Base-by-base conservation (phyloP, 371 early-diverging fungal species). In the Mucor piriformis region DNA sequence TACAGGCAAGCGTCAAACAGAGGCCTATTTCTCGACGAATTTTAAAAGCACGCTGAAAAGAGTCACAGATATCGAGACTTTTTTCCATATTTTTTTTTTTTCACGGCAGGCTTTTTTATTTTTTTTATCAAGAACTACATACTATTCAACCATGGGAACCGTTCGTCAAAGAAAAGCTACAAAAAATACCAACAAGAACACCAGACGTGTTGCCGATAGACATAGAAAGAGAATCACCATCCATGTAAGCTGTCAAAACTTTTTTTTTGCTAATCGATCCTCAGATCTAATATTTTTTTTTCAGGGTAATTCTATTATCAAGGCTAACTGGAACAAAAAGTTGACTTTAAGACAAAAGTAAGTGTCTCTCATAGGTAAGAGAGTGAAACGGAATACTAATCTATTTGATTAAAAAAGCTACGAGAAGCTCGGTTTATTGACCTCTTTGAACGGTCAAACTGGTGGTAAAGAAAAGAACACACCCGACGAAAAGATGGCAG, bases 271-370 rank as follows among this genome's bases (percentile, higher is more conserved):
- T 38, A 20, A 35, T 21, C 7, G 12, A 10, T 23, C 21, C 29
- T 12, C 23, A 18, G 27, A 34, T 47, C 38, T 23, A 25, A 50
- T 47, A 18, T 34, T 13, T 32, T 6, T 16, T 33, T 25, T 35
- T 21, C 18, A 79, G 73, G 81, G 83, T 64, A 84, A 84, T 66
- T 63, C 74, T 50, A 81, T 89, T 64, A 82, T 92, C 58, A 72
- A 77, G 38, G 76, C 79, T 18, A 82, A 87, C 73, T 92, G 91
- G 91, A 87, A 92, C 74, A 84, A 84, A 74, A 87, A 76, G 56
- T 76, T 83, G 54, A 91, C 92, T 16, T 71, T 91, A n/a, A 69
- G 74, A 48, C 88, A 90, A 73, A 93, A 92, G 88, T 92, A 86
- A 65, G 72, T 40, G 1, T 29, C 1, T n/a, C n/a, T n/a, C n/a